Evolutionary conservation across 2,329 filamentous ascomycete genomes (phyloP).

Genomic region (Tolypocladium nubicola): DNA sequence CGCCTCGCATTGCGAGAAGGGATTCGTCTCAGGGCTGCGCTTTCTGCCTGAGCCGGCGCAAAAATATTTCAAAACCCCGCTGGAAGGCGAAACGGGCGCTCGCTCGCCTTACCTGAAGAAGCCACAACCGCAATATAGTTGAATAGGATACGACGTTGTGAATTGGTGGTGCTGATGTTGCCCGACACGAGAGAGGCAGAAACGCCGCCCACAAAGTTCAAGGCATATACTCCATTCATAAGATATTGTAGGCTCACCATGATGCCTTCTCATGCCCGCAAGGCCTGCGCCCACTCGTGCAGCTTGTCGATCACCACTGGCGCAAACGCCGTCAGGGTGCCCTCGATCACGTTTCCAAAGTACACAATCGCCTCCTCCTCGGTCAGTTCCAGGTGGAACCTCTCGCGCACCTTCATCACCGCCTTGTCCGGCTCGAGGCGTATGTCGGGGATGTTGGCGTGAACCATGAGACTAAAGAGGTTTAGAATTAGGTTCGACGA

Average conservation of each 20-base stretch:
- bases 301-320: conserved; percentile 91
- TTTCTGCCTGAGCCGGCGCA: too few species aligned
- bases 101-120: too few species aligned
- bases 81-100: too few species aligned
- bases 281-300: conserved; percentile 88
- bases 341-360: conserved; percentile 82
- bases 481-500: conserved; percentile 87
- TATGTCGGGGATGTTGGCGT: conserved; percentile 95
- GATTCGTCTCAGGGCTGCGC: too few species aligned
- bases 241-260: background rate
- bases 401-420: conserved; percentile 87
- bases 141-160: too few species aligned
- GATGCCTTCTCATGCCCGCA: conserved; percentile 51
- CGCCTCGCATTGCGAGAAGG: too few species aligned
- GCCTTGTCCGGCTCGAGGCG: conserved; percentile 86
- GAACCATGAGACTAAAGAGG: conserved; percentile 91
- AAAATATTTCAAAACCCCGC: too few species aligned
- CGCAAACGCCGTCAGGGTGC: conserved; percentile 80
- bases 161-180: background rate
- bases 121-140: too few species aligned
- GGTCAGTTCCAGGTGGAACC: conserved; percentile 82
- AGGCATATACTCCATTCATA: background rate
- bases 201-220: background rate
- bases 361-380: conserved; percentile 88
- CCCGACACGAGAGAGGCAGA: background rate